Evolutionary conservation across 139 green algal species (phyloP).

Genomic region (Trebouxia sp.): DNA sequence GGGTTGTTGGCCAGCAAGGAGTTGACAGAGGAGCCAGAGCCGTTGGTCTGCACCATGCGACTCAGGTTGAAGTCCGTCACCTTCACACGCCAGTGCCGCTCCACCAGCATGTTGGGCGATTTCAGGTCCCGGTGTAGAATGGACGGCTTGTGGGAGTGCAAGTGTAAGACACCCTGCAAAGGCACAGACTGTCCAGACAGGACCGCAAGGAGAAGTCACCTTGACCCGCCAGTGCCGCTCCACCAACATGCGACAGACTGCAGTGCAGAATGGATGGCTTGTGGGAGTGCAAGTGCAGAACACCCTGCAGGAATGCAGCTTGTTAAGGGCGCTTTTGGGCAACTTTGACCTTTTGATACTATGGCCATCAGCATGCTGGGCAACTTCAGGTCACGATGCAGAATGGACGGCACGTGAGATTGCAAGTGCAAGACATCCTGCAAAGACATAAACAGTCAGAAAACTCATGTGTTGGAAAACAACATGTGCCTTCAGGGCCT

Average conservation of each 20-base stretch:
- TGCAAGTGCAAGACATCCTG: conserved; percentile 55
- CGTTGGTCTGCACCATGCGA: conserved; percentile 29
- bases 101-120: conserved; percentile 58
- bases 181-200: too few relatives aligned
- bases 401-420: conserved; percentile 39
- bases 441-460: too few relatives aligned
- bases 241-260: conserved; percentile 56
- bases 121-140: conserved; percentile 63
- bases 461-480: too few relatives aligned
- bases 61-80: conserved; percentile 61
- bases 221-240: conserved; percentile 60
- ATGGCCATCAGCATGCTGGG: conserved; percentile 63
- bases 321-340: too few relatives aligned
- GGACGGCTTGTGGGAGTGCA: conserved; percentile 43
- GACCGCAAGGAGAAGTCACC: too few relatives aligned
- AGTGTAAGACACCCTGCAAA: conserved; percentile 46
- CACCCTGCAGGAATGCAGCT: conserved; percentile 39
- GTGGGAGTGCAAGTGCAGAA: conserved; percentile 50
- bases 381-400: conserved; percentile 58
- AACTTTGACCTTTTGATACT: too few relatives aligned
- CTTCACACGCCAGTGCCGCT: conserved; percentile 58
- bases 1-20: conserved; percentile 45
- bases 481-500: conserved; percentile 56
- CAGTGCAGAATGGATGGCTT: conserved; percentile 49
- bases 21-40: background rate